Conservation (phyloP, 140 eudicot genomes). For the Cichorium intybus region DNA sequence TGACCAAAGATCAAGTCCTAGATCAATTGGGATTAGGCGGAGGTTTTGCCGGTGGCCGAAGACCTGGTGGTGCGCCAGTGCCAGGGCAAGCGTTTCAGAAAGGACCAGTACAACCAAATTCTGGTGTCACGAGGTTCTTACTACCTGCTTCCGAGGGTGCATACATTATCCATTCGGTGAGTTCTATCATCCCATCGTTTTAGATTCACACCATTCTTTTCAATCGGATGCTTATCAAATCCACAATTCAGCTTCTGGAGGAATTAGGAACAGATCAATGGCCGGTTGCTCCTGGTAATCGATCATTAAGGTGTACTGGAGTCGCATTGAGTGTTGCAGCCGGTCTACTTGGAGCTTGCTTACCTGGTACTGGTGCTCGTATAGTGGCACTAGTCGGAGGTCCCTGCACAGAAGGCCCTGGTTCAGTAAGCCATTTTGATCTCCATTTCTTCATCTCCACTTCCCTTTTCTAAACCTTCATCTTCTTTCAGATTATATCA, state of each 20-base stretch:
- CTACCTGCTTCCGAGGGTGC: conserved; percentile 95
- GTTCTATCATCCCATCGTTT: conserved; percentile 6
- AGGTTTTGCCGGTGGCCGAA: conserved; percentile 44
- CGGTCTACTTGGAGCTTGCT: conserved; percentile 83
- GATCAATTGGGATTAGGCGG: conserved; percentile 69
- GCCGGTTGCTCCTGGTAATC: conserved; percentile 80
- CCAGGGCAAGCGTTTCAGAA: conserved; percentile 50
- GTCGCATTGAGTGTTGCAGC: conserved; percentile 92
- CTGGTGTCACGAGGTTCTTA: conserved; percentile 62
- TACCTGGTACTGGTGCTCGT: conserved; percentile 73
- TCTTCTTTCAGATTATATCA: conserved; percentile 65
- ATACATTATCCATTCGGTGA: conserved; percentile 67
- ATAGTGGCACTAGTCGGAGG: conserved; percentile 91
- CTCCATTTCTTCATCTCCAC: not conserved
- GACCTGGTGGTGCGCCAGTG: conserved; percentile 24
- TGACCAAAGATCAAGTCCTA: conserved; percentile 80
- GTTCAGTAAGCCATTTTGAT: conserved; percentile 49
- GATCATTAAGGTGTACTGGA: conserved; percentile 87
- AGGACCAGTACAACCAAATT: conserved; percentile 30
- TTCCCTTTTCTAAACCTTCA: conserved; percentile 2
- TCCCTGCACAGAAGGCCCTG: conserved; percentile 98
- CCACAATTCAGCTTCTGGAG: conserved; percentile 66
- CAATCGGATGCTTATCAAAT: conserved; percentile 1
- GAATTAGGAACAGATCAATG: conserved; percentile 83
- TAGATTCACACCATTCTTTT: not conserved